Evolutionary conservation across 2,329 filamentous ascomycete genomes (phyloP), one percentile per base, ranked within the genome.

Genomic region (Colletotrichum australisinense): DNA sequence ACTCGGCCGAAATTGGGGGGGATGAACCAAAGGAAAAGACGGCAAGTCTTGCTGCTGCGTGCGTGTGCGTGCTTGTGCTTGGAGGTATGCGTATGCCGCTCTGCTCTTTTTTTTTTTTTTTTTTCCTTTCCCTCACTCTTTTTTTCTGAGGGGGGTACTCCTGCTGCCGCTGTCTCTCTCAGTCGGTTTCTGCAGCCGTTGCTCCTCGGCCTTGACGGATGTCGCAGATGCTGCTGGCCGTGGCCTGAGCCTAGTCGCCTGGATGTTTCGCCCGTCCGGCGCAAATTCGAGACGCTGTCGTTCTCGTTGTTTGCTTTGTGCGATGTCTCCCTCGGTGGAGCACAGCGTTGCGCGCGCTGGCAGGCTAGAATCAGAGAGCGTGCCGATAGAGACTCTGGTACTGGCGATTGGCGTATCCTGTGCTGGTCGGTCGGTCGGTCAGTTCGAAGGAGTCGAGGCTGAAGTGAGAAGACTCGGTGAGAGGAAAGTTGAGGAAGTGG

Each of bases 401-500:
- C 71, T 70, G 58, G 71, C 67, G 73, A 75, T 75, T 75, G 73
- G 67, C 67, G 67, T 74, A 66, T 67, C 71, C 58, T 66, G 63
- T 64, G 66, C 73, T 71, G 62, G 66, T 74, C 71, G 70, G 69
- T 73, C 70, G 63, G 71, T 73, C 71, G 70, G 70, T 75, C 42
- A n/a, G 42, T 49, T 49, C 69, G 69, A 73, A 67, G 62, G 65
- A 74, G 77, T 81, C 78, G 78, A 81, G 81, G 79, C 80, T 80
- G 81, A 77, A 80, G 77, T 78, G 81, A 82, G 79, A 81, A 80
- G 79, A 81, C 81, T 83, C 83, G 83, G 82, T 84, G 82, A 84
- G 79, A 77, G 69, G 53, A 81, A 49, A 76, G 77, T 77, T 77
- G 76, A 82, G 74, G 78, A 78, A 79, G 80, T 78, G 78, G 78